Conservation (phyloP, 768 basidiomycete genomes). For the Tylopilus intermedius region DNA sequence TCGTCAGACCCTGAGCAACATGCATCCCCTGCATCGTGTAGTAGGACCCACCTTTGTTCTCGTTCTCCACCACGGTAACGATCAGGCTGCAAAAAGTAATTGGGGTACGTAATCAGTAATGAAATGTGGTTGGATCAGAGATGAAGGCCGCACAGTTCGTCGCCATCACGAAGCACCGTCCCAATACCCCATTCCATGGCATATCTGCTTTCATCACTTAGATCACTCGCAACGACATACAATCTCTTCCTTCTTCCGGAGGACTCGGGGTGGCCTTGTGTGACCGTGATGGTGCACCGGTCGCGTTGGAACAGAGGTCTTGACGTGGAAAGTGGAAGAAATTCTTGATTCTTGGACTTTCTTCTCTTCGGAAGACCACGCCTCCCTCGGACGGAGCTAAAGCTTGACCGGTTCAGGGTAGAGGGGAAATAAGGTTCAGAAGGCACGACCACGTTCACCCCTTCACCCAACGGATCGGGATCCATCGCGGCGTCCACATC, state of each 20-base stretch:
- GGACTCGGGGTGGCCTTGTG: constrained; percentile 74
- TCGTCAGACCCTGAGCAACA: constrained; percentile 1
- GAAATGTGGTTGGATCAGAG: background rate
- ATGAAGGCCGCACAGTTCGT: constrained; percentile 58
- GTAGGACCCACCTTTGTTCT: constrained; percentile 63
- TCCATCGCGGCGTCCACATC: constrained; percentile 55
- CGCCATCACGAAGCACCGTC: constrained; percentile 90
- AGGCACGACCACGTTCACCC: constrained; percentile 82
- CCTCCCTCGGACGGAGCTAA: constrained; percentile 30
- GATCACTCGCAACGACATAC: constrained; percentile 91
- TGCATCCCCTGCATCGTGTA: background rate
- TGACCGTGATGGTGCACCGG: constrained; percentile 83
- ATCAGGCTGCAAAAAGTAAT: constrained; percentile 47
- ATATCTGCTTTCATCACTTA: constrained; percentile 90
- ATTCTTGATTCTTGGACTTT: constrained; percentile 57
- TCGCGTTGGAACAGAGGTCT: constrained; percentile 87
- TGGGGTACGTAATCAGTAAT: background rate
- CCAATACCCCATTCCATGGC: constrained; percentile 99
- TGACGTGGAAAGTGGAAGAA: constrained; percentile 59
- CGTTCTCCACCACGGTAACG: constrained; percentile 89
- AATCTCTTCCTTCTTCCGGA: constrained; percentile 54
- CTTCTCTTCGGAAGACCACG: constrained; percentile 48
- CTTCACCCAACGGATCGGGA: constrained; percentile 86
- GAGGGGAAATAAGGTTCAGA: constrained; percentile 79
- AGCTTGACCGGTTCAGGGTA: constrained; percentile 56